Conservation (phyloP, 208 protist genomes). For the Trypanosomatidae sp. region DNA sequence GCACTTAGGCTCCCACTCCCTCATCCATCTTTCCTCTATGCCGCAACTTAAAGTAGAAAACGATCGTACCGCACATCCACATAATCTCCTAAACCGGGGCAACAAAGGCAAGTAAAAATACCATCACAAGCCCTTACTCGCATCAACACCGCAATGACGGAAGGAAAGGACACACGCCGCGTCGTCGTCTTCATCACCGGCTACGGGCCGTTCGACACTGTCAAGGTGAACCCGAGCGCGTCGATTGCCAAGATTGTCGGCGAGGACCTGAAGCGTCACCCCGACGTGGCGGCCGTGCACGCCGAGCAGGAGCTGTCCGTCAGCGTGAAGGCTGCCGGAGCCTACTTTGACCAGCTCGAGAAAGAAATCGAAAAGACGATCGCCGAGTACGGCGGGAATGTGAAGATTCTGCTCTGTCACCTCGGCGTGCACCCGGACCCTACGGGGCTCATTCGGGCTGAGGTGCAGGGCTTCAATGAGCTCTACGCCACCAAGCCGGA, state of each 20-base stretch:
- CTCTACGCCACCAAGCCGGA: slow-evolving; percentile 46
- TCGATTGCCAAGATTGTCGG: slow-evolving; percentile 34
- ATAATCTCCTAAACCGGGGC: too few species aligned
- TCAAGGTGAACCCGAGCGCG: slow-evolving; percentile 70
- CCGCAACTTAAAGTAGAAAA: too few species aligned
- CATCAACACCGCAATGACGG: too few species aligned
- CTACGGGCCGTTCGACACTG: slow-evolving; percentile 59
- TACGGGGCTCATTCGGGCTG: slow-evolving; percentile 43
- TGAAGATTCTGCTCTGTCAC: slow-evolving; percentile 51
- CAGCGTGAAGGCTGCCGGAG: slow-evolving; percentile 27
- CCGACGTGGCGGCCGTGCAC: slow-evolving; percentile 22
- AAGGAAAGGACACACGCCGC: too few species aligned
- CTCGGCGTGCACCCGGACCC: slow-evolving; percentile 56
- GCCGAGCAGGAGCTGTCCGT: slow-evolving; percentile 46
- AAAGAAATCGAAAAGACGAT: slow-evolving; percentile 18
- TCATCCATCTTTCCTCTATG: too few species aligned
- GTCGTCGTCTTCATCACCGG: slow-evolving; percentile 59
- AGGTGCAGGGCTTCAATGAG: slow-evolving; percentile 71
- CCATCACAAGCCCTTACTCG: too few species aligned
- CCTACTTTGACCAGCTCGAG: slow-evolving; percentile 54
- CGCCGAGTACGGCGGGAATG: slow-evolving; percentile 12
- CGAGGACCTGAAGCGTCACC: slow-evolving; percentile 21
- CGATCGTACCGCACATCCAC: too few species aligned
- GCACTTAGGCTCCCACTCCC: too few species aligned
- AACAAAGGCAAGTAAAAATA: too few species aligned